Conservation (phyloP, 2,329 filamentous ascomycete species). For the Keithomyces neogunnii region DNA sequence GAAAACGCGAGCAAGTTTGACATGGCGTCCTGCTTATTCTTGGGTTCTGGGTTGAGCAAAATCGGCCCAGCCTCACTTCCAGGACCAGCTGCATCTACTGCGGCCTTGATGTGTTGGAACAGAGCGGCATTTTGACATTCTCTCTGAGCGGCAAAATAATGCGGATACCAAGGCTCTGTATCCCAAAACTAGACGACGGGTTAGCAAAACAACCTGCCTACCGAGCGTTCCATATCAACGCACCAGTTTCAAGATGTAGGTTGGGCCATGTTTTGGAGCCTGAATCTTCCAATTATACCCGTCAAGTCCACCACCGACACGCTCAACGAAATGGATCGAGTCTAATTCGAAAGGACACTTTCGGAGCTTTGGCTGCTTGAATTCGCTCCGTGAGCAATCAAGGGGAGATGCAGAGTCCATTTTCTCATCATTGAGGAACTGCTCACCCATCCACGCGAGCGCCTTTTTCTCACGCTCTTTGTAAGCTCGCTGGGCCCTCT, state of each 20-base stretch:
- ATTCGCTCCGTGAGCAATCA: background rate
- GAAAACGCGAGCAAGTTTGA: conserved; percentile 1
- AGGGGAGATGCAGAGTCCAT: background rate
- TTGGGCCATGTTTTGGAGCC: background rate
- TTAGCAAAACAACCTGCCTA: background rate
- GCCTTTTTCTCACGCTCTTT: background rate
- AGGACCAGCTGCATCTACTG: background rate
- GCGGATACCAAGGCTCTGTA: background rate
- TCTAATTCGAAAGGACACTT: background rate
- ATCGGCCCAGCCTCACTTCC: background rate
- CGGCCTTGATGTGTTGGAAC: background rate
- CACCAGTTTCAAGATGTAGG: background rate
- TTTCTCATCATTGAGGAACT: background rate
- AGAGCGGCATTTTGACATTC: conserved; percentile 3
- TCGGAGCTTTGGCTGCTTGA: background rate
- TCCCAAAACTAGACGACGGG: conserved; percentile 1
- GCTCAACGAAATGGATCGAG: background rate
- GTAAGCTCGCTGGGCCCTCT: background rate
- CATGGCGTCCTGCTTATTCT: background rate
- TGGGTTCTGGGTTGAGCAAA: background rate
- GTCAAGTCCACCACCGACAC: background rate
- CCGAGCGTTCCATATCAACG: background rate
- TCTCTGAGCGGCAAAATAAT: conserved; percentile 3
- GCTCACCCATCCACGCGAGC: background rate
- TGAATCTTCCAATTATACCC: conserved; percentile 2